phyloP scores from a whole-genome alignment of 1,284 basidiomycete species.

The Pulveroboletus sp. region DNA sequence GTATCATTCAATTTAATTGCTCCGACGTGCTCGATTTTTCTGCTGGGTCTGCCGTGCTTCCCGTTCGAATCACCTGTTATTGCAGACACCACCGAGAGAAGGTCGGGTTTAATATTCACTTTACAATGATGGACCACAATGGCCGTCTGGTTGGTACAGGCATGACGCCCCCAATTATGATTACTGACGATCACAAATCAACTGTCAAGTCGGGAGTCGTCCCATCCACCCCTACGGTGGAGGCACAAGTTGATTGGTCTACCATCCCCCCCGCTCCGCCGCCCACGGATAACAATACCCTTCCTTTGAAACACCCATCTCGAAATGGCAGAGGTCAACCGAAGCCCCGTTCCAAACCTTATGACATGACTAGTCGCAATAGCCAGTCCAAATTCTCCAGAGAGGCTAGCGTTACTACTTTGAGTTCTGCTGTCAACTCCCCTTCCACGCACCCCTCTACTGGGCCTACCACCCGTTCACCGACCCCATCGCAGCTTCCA shows the following conservation, averaged over 20 bases:
- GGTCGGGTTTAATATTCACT: constrained; percentile 91
- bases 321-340: constrained; percentile 33
- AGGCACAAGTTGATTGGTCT: constrained; percentile 50
- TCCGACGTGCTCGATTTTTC: constrained; percentile 90
- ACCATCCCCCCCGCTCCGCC: constrained; percentile 31
- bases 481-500: constrained; percentile 44
- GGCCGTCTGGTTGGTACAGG: constrained; percentile 86
- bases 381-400: constrained; percentile 42
- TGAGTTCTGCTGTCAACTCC: constrained; percentile 50
- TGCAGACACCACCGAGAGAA: constrained; percentile 99
- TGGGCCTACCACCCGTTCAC: constrained; percentile 48
- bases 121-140: constrained; percentile 81
- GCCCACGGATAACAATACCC: constrained; percentile 35
- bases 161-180: constrained; percentile 92
- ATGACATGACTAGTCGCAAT: constrained; percentile 50
- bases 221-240: constrained; percentile 22
- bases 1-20: constrained; percentile 96
- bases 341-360: constrained; percentile 60
- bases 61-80: constrained; percentile 97
- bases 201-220: constrained; percentile 42
- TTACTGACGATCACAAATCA: constrained; percentile 98
- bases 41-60: constrained; percentile 84
- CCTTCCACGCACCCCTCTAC: constrained; percentile 38
- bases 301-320: constrained; percentile 47
- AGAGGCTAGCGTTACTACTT: constrained; percentile 53